phyloP scores from a whole-genome alignment of 768 basidiomycete genomes.

The Xerocomellus amylosporus region DNA sequence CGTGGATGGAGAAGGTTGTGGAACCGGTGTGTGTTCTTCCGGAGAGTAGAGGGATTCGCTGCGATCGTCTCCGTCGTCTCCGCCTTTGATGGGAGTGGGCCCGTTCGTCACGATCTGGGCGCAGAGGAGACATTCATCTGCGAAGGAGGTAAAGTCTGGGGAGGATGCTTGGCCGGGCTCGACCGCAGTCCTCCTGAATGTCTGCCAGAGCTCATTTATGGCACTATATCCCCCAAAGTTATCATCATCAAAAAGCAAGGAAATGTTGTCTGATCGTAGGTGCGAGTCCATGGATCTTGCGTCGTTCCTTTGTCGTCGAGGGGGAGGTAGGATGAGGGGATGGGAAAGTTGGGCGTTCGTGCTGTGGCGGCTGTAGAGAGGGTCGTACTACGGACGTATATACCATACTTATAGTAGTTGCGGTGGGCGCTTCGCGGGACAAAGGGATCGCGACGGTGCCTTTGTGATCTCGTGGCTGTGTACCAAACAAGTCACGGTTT shows the following conservation, averaged over 20 bases:
- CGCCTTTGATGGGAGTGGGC: not conserved
- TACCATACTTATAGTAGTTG: conserved; percentile 10
- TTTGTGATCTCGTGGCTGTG: no score
- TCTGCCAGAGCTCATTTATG: conserved; percentile 19
- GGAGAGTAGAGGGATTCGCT: not conserved
- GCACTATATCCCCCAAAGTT: not conserved
- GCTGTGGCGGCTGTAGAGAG: conserved; percentile 12
- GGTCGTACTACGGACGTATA: not conserved
- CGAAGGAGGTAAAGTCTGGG: conserved; percentile 23
- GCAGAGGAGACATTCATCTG: conserved; percentile 31
- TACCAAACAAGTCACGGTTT: no score
- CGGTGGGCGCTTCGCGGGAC: conserved; percentile 17
- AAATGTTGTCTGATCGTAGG: conserved; percentile 14
- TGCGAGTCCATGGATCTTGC: conserved; percentile 4
- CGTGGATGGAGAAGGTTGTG: not conserved
- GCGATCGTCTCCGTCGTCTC: not conserved
- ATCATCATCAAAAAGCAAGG: conserved; percentile 1
- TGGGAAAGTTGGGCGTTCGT: conserved; percentile 5
- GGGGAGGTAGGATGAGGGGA: not conserved
- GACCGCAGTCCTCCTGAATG: conserved; percentile 22
- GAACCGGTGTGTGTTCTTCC: not conserved
- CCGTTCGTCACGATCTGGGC: conserved; percentile 16
- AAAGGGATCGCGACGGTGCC: no score
- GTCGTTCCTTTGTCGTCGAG: not conserved
- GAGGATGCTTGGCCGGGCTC: conserved; percentile 27